Evolutionary conservation across 2,329 filamentous ascomycete genomes (phyloP).

Genomic region (Chlorencoelia australis): DNA sequence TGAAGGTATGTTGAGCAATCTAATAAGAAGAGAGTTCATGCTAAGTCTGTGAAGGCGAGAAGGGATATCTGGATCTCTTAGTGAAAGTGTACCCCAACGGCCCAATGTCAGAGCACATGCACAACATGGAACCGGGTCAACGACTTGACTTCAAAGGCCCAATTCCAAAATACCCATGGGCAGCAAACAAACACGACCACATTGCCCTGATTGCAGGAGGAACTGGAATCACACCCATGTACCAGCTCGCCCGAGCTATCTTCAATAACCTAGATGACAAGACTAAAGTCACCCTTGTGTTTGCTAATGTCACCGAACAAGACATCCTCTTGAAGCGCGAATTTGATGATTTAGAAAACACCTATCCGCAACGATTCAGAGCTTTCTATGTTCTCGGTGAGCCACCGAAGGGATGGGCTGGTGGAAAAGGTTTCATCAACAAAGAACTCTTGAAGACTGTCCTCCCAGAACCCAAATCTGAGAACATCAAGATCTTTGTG

Average conservation of each 20-base stretch:
- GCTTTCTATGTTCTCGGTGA: constrained; percentile 92
- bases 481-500: constrained; percentile 93
- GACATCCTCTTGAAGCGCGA: constrained; percentile 89
- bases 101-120: constrained; percentile 83
- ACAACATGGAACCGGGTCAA: constrained; percentile 73
- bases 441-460: constrained; percentile 94
- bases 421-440: constrained; percentile 69
- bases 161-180: constrained; percentile 86
- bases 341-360: constrained; percentile 81
- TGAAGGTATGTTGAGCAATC: constrained; percentile 52
- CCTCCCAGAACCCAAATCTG: constrained; percentile 80
- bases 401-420: constrained; percentile 65
- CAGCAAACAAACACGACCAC: constrained; percentile 86
- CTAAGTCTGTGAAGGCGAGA: constrained; percentile 43
- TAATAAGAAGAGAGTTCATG: constrained; percentile 5
- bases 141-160: constrained; percentile 88
- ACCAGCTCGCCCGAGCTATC: constrained; percentile 82
- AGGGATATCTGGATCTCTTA: constrained; percentile 77
- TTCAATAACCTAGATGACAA: constrained; percentile 95
- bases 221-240: constrained; percentile 97
- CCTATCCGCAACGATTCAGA: constrained; percentile 87
- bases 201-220: constrained; percentile 83
- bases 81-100: constrained; percentile 88
- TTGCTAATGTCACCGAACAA: constrained; percentile 79
- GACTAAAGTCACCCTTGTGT: constrained; percentile 94